Conservation (phyloP, 441 rosid genomes). For the Viola pubescens region DNA sequence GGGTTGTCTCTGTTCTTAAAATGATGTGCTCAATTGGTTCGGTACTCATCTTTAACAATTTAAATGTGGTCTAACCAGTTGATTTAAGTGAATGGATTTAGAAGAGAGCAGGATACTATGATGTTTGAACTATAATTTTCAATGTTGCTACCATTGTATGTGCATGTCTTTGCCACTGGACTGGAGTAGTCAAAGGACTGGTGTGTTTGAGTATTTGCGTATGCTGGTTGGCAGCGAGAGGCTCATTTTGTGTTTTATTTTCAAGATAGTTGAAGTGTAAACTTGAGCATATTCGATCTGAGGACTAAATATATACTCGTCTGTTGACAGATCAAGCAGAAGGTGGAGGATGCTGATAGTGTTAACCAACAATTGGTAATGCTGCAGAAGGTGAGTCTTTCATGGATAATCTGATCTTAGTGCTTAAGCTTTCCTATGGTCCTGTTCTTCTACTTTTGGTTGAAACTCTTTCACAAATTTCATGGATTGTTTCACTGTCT, state of each 20-base stretch:
- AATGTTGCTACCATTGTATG: too few species aligned
- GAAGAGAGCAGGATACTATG: background rate
- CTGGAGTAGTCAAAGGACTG: background rate
- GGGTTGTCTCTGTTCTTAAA: background rate
- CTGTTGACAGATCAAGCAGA: slow-evolving; percentile 51
- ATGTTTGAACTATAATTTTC: background rate
- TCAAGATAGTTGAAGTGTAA: background rate
- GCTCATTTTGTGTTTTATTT: background rate
- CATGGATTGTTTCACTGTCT: background rate
- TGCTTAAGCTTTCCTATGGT: background rate
- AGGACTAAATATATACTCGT: background rate
- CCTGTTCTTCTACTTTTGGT: background rate
- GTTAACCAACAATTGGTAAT: slow-evolving; percentile 33
- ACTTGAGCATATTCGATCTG: background rate
- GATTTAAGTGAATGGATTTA: too few species aligned
- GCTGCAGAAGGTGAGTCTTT: slow-evolving; percentile 47
- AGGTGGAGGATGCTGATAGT: slow-evolving; percentile 28
- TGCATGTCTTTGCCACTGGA: too few species aligned
- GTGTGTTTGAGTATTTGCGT: background rate
- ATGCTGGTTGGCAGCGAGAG: background rate
- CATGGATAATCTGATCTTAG: background rate
- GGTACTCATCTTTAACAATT: background rate
- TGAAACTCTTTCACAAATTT: slow-evolving; percentile 2
- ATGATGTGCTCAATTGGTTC: background rate
- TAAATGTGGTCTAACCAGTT: background rate